phyloP scores from a whole-genome alignment of 192 early-diverging fungal genomes.

The Coemansia sp. region DNA sequence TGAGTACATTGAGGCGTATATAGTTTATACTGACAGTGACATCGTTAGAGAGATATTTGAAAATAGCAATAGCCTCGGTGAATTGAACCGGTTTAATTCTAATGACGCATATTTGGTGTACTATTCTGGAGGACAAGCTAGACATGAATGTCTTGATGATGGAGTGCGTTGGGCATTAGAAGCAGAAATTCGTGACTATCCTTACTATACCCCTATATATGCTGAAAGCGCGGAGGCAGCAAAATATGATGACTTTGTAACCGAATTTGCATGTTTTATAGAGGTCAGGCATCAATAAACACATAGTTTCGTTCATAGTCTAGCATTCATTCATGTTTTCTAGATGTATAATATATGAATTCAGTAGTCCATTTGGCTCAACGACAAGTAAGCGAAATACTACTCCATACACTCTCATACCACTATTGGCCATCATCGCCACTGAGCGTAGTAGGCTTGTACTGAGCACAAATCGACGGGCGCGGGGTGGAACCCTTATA shows the following conservation, averaged over 20 bases:
- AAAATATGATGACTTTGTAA: too few species aligned
- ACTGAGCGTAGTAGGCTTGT: constrained; percentile 1
- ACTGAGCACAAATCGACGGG: constrained; percentile 42
- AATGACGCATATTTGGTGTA: background rate
- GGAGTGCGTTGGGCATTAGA: background rate
- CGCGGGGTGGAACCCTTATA: constrained; percentile 30
- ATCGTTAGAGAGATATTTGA: background rate
- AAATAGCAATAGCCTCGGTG: background rate
- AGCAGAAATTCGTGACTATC: background rate
- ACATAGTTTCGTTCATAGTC: too few species aligned
- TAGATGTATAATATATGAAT: too few species aligned
- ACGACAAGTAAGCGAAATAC: background rate
- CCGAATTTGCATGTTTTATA: too few species aligned
- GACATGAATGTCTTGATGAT: background rate
- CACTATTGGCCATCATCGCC: background rate
- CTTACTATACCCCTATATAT: background rate
- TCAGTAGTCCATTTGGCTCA: background rate
- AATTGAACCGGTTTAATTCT: background rate
- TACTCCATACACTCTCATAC: background rate
- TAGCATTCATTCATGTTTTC: too few species aligned
- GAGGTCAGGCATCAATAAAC: too few species aligned
- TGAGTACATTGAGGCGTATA: background rate
- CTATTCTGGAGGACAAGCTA: background rate
- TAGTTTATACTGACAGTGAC: background rate
- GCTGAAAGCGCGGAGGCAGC: too few species aligned